Evolutionary conservation across 192 early-diverging fungal species (phyloP).

Genomic region (Funneliformis mosseae): DNA sequence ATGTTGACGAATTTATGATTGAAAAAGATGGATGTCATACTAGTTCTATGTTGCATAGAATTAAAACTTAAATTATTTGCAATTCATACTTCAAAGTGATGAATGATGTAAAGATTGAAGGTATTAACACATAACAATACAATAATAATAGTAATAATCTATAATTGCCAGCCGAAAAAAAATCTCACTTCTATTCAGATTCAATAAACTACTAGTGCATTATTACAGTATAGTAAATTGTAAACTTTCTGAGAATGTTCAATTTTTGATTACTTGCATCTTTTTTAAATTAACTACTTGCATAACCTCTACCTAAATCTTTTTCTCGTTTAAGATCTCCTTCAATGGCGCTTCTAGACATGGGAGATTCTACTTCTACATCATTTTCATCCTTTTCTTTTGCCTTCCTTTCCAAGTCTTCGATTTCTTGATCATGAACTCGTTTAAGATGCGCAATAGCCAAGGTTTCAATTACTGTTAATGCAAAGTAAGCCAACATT

Average conservation of each 20-base stretch:
- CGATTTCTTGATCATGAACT: conserved; percentile 49
- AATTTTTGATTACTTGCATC: neutral
- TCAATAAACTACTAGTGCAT: too few relatives aligned
- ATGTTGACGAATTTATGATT: neutral
- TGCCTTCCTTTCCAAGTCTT: conserved; percentile 39
- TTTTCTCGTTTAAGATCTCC: neutral
- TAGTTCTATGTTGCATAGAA: too few relatives aligned
- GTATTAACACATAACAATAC: neutral
- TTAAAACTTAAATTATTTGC: too few relatives aligned
- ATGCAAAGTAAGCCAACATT: conserved; percentile 85
- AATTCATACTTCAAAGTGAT: too few relatives aligned
- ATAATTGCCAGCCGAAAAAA: neutral
- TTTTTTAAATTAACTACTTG: neutral
- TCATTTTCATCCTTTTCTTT: conserved; percentile 6
- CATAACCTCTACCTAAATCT: conserved; percentile 1
- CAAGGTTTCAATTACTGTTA: conserved; percentile 82
- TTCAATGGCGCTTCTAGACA: conserved; percentile 1
- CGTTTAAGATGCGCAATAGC: conserved; percentile 74
- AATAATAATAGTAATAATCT: neutral
- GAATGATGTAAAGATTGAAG: too few relatives aligned
- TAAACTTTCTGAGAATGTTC: too few relatives aligned
- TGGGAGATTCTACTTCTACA: neutral
- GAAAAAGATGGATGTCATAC: neutral
- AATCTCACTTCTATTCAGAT: neutral
- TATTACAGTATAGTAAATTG: too few relatives aligned